Percentiles rank a stretch among this genome's conserved stretches.
Conservation (phyloP, 257 asterid species). For the Solanum habrochaites region DNA sequence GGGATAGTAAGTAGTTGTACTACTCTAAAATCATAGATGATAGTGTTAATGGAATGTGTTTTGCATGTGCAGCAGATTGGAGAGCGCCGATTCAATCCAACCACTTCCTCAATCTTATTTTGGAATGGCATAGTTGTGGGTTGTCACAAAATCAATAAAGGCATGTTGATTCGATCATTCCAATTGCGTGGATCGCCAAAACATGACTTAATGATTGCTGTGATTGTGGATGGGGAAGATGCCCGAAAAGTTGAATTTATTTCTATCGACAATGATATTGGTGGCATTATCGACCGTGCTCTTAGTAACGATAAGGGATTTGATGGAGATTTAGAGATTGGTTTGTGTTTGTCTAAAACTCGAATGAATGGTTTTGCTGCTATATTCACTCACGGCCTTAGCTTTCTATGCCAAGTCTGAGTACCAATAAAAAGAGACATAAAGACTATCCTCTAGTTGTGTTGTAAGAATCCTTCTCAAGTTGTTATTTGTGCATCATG, state of each 20-base stretch:
- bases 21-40: slow-evolving; percentile 2
- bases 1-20: too few relatives aligned
- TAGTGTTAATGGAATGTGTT: slow-evolving; percentile 18
- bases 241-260: slow-evolving; percentile 19
- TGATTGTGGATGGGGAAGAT: slow-evolving; percentile 48
- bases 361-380: slow-evolving; percentile 19
- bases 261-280: slow-evolving; percentile 13
- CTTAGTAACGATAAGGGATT: slow-evolving; percentile 11
- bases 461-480: too few relatives aligned
- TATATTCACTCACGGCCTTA: slow-evolving; percentile 9
- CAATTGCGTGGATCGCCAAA: slow-evolving; percentile 38
- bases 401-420: too few relatives aligned
- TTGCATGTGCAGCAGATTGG: slow-evolving; percentile 15
- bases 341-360: slow-evolving; percentile 11
- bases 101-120: slow-evolving; percentile 25
- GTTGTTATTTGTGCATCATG: too few relatives aligned
- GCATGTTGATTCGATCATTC: too few relatives aligned
- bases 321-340: slow-evolving; percentile 24
- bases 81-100: neutral
- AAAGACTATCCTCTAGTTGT: too few relatives aligned
- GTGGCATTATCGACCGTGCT: too few relatives aligned
- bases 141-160: neutral
- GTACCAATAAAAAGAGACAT: too few relatives aligned
- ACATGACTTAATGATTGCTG: slow-evolving; percentile 18
- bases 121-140: slow-evolving; percentile 18